A percentile compares a stretch with the other conserved stretches of the same genome.
phyloP scores from a whole-genome alignment of 2,329 filamentous ascomycete genomes.

The Calonectria pauciramosa region DNA sequence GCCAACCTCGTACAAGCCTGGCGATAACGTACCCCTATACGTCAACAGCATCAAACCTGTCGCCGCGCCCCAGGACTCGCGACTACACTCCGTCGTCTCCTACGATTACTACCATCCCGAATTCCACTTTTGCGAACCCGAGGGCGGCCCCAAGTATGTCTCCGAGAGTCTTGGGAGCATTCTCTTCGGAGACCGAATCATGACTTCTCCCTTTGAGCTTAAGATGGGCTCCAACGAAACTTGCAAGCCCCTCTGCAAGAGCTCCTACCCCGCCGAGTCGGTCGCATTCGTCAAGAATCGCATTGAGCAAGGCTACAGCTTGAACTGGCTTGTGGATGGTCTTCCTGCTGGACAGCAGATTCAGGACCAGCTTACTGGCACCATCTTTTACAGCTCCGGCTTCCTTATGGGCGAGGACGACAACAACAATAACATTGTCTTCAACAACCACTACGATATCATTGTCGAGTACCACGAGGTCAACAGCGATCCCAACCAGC shows the following conservation, averaged over 20 bases:
- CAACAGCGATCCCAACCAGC: slow-evolving; percentile 74
- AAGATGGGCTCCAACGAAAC: slow-evolving; percentile 89
- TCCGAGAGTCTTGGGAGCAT: slow-evolving; percentile 92
- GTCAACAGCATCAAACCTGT: slow-evolving; percentile 95
- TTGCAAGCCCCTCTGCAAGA: slow-evolving; percentile 84
- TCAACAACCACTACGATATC: slow-evolving; percentile 98
- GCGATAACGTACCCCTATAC: slow-evolving; percentile 85
- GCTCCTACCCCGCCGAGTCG: slow-evolving; percentile 73
- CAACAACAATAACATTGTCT: slow-evolving; percentile 68
- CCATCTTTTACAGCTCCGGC: slow-evolving; percentile 90
- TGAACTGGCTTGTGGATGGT: slow-evolving; percentile 97
- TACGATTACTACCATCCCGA: slow-evolving; percentile 95
- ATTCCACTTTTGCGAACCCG: slow-evolving; percentile 90
- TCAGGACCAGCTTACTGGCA: slow-evolving; percentile 80
- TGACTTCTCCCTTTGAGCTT: slow-evolving; percentile 94
- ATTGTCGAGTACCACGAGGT: slow-evolving; percentile 92
- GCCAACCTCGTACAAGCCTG: slow-evolving; percentile 88
- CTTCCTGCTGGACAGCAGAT: slow-evolving; percentile 90
- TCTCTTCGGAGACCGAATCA: slow-evolving; percentile 95
- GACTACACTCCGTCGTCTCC: slow-evolving; percentile 91
- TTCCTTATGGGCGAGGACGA: slow-evolving; percentile 79
- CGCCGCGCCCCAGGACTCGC: slow-evolving; percentile 80
- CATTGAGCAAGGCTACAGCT: slow-evolving; percentile 87
- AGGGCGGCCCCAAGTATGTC: slow-evolving; percentile 81
- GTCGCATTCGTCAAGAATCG: slow-evolving; percentile 85